Percentiles rank a stretch among this genome's conserved stretches.
Evolutionary conservation across 768 basidiomycete species (phyloP).

Genomic region (Lactarius sp.): DNA sequence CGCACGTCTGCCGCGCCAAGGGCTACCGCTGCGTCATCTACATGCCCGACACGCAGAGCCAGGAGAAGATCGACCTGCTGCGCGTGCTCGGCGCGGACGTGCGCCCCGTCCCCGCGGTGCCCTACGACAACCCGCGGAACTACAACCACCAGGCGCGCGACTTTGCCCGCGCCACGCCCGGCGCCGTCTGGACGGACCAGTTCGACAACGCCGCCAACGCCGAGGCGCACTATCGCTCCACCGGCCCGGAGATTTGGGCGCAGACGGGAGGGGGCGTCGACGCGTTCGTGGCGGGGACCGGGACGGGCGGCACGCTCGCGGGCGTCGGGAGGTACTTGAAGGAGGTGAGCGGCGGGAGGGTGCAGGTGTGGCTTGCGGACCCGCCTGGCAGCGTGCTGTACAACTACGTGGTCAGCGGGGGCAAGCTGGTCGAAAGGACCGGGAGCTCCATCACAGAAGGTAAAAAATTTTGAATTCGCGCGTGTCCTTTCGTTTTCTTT

Average conservation of each 20-base stretch:
- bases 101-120: slow-evolving; percentile 91
- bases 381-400: slow-evolving; percentile 93
- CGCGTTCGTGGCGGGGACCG: slow-evolving; percentile 92
- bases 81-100: slow-evolving; percentile 98
- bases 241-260: slow-evolving; percentile 96
- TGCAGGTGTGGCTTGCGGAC: slow-evolving; percentile 92
- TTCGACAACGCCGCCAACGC: slow-evolving; percentile 97
- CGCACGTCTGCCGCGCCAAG: slow-evolving; percentile 86
- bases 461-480: slow-evolving; percentile 43
- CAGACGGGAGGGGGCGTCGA: slow-evolving; percentile 77
- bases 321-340: slow-evolving; percentile 81
- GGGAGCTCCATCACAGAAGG: slow-evolving; percentile 95
- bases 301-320: slow-evolving; percentile 94
- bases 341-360: slow-evolving; percentile 71
- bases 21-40: slow-evolving; percentile 99
- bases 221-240: slow-evolving; percentile 78
- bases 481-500: too few relatives aligned
- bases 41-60: slow-evolving; percentile 97
- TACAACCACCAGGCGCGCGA: slow-evolving; percentile 98
- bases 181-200: slow-evolving; percentile 96
- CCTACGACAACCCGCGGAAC: slow-evolving; percentile 91
- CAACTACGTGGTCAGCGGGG: slow-evolving; percentile 75
- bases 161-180: slow-evolving; percentile 64
- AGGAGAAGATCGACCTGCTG: slow-evolving; percentile 97
- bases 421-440: slow-evolving; percentile 64